Conservation (phyloP, 1,139 yeast species). For the Suhomyces atakaporum region DNA sequence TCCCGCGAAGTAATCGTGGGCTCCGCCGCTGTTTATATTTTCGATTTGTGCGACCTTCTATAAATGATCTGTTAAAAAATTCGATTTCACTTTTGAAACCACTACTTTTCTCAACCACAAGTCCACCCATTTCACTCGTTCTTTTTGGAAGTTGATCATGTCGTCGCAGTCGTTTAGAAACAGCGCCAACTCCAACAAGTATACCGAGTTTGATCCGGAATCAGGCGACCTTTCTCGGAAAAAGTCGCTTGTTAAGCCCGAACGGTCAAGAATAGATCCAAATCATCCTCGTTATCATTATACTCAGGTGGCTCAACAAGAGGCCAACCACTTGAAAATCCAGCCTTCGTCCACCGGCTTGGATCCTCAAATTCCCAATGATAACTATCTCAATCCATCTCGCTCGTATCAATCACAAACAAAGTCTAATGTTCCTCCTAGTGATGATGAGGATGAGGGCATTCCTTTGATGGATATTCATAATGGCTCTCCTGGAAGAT, state of each 20-base stretch:
- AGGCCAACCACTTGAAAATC: constrained; percentile 60
- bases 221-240: constrained; percentile 54
- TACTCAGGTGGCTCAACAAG: constrained; percentile 76
- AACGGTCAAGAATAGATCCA: constrained; percentile 67
- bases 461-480: constrained; percentile 48
- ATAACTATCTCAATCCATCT: constrained; percentile 6
- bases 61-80: too few relatives aligned
- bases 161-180: constrained; percentile 23
- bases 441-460: constrained; percentile 37
- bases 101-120: too few relatives aligned
- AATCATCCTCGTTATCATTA: constrained; percentile 78
- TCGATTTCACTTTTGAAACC: too few relatives aligned
- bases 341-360: constrained; percentile 76
- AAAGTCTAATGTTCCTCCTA: constrained; percentile 9
- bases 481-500: constrained; percentile 15
- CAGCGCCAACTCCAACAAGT: constrained; percentile 26
- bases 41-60: too few relatives aligned
- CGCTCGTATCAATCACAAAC: constrained; percentile 5
- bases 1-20: too few relatives aligned
- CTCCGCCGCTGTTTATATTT: too few relatives aligned
- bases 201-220: constrained; percentile 52
- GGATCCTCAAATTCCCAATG: constrained; percentile 47
- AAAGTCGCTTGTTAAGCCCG: constrained; percentile 77
- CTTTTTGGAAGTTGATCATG: too few relatives aligned
- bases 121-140: too few relatives aligned